Evolutionary conservation across 768 basidiomycete species (phyloP).

Genomic region (Daedalea quercina): DNA sequence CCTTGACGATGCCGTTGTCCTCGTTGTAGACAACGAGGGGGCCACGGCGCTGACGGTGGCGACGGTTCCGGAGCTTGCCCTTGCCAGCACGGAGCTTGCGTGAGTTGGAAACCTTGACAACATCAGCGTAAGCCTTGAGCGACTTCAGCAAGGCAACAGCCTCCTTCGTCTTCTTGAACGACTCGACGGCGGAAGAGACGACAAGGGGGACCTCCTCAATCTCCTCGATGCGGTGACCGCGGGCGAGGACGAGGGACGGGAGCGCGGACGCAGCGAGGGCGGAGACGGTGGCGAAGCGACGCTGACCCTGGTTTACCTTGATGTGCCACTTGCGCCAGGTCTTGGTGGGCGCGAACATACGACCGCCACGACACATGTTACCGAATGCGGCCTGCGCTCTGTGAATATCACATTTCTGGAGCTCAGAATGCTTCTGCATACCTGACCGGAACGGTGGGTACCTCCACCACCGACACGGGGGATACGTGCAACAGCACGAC

Average conservation of each 20-base stretch:
- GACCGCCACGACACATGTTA: conserved; percentile 99
- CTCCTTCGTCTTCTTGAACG: conserved; percentile 93
- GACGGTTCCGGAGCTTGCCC: conserved; percentile 95
- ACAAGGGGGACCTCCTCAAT: conserved; percentile 96
- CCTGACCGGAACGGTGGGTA: conserved; percentile 97
- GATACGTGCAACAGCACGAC: conserved; percentile 99
- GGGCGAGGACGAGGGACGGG: conserved; percentile 96
- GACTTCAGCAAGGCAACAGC: conserved; percentile 90
- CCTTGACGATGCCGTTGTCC: conserved; percentile 95
- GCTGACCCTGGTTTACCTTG: conserved; percentile 99
- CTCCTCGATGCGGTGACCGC: conserved; percentile 97
- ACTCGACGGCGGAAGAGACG: conserved; percentile 70
- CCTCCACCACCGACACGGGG: conserved; percentile 99
- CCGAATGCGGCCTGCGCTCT: conserved; percentile 85
- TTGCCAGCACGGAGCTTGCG: conserved; percentile 95
- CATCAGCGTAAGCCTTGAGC: conserved; percentile 84
- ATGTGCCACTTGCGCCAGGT: conserved; percentile 99
- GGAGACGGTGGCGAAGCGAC: conserved; percentile 95
- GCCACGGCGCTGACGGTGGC: conserved; percentile 95
- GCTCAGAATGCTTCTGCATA: no score
- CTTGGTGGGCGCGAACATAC: conserved; percentile 99
- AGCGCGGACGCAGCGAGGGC: conserved; percentile 97
- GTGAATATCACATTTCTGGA: no score
- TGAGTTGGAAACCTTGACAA: conserved; percentile 95
- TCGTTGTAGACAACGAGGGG: conserved; percentile 96